These are phyloP conservation scores for Trichophaea hybrida DNA, from an alignment of 2,329 filamentous ascomycete species.

Conservation along the genomic window DNA sequence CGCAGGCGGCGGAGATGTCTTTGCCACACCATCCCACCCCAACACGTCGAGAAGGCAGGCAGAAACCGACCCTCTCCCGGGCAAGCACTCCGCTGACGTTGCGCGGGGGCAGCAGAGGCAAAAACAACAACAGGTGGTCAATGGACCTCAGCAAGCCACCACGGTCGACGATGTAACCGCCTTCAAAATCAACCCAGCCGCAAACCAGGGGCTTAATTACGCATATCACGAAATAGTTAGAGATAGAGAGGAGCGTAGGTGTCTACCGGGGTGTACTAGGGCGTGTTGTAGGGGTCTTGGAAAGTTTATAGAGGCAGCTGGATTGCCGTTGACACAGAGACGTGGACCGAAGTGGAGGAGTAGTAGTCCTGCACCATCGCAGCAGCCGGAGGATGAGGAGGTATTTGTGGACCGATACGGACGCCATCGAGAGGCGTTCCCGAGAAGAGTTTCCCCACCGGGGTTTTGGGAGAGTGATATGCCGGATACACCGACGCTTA, in stretches of 20 bases:
- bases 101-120: neutral
- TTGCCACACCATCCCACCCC: neutral
- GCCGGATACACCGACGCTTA: conserved; percentile 68
- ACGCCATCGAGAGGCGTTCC: conserved; percentile 61
- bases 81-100: neutral
- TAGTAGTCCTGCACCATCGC: neutral
- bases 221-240: conserved; percentile 65
- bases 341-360: conserved; percentile 19
- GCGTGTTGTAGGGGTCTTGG: conserved; percentile 42
- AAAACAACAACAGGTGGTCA: neutral
- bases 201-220: conserved; percentile 55
- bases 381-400: conserved; percentile 42
- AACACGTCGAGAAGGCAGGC: neutral
- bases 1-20: neutral
- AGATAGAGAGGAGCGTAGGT: conserved; percentile 51
- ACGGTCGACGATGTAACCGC: conserved; percentile 33
- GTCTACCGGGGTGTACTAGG: conserved; percentile 59
- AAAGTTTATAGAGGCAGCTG: conserved; percentile 19
- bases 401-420: conserved; percentile 63
- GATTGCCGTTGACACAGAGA: conserved; percentile 11
- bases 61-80: neutral
- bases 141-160: neutral
- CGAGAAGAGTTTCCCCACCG: conserved; percentile 56
- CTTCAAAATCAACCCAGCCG: conserved; percentile 66
- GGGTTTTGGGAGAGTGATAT: conserved; percentile 89